Percentiles rank a stretch among this genome's conserved stretches.
Evolutionary conservation across 495 filamentous ascomycete species (phyloP).

Genomic region (Podospora pseudoanserina): DNA sequence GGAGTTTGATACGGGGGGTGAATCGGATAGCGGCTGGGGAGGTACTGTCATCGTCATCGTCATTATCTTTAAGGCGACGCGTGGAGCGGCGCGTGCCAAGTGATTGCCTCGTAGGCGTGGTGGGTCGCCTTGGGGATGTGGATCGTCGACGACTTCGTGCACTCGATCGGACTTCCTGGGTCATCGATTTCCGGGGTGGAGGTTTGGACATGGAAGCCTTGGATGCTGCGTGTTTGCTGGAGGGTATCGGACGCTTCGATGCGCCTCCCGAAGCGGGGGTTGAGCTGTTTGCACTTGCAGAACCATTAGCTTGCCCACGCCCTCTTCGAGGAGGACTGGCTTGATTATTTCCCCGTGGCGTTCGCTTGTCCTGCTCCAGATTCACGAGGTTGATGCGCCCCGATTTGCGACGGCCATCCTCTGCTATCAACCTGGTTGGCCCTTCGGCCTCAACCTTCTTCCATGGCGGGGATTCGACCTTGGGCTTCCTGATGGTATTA

Average conservation of each 20-base stretch:
- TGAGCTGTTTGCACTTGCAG: constrained; percentile 8
- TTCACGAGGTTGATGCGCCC: constrained; percentile 74
- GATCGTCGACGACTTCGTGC: constrained; percentile 34
- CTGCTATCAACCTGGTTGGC: constrained; percentile 70
- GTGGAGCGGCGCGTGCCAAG: constrained; percentile 40
- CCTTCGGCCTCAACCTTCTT: constrained; percentile 84
- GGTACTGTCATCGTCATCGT: constrained; percentile 29
- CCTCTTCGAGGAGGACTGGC: constrained; percentile 21
- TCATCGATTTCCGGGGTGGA: constrained; percentile 17
- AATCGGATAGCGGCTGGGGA: constrained; percentile 25
- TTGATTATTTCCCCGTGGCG: constrained; percentile 42
- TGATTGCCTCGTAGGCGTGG: constrained; percentile 36
- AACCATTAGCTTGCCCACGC: constrained; percentile 20
- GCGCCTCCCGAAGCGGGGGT: constrained; percentile 12
- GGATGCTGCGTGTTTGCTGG: constrained; percentile 18
- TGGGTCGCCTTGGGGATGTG: constrained; percentile 30
- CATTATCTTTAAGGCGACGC: constrained; percentile 26
- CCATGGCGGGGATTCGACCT: constrained; percentile 80
- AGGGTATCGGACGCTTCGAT: constrained; percentile 20
- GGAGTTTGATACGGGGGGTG: constrained; percentile 44
- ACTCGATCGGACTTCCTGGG: constrained; percentile 27
- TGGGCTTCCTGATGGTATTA: constrained; percentile 36
- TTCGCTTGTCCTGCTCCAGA: constrained; percentile 64
- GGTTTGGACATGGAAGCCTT: constrained; percentile 22
- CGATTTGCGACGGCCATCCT: constrained; percentile 81